phyloP scores from a whole-genome alignment of 345 rosid genomes.

The Pugionium cornutum region DNA sequence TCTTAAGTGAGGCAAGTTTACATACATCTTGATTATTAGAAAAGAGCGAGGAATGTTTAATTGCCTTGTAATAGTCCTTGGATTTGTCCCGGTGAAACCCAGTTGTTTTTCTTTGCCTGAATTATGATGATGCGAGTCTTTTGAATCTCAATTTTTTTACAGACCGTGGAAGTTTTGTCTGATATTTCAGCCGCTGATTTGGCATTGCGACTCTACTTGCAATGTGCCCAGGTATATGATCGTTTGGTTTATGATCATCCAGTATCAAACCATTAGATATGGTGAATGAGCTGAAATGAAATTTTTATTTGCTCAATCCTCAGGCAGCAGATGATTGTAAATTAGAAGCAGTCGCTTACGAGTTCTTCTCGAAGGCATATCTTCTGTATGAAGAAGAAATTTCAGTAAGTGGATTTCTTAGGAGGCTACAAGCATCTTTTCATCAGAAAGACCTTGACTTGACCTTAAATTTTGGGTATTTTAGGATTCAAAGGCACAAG shows the following conservation, averaged over 20 bases:
- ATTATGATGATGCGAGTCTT: conserved; percentile 12
- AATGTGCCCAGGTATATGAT: conserved; percentile 80
- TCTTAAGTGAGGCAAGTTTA: conserved; percentile 69
- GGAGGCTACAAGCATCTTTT: conserved; percentile 1
- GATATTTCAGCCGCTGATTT: conserved; percentile 79
- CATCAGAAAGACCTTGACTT: conserved; percentile 23
- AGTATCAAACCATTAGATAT: conserved; percentile 12
- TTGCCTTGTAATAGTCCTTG: conserved; percentile 17
- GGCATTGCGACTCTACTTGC: conserved; percentile 79
- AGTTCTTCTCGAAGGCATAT: conserved; percentile 94
- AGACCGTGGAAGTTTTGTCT: conserved; percentile 76
- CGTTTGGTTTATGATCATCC: conserved; percentile 13
- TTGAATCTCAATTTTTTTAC: conserved; percentile 27
- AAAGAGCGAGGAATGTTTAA: conserved; percentile 10
- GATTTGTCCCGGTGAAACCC: conserved; percentile 23
- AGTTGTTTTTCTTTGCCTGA: conserved; percentile 17
- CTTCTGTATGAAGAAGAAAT: conserved; percentile 95
- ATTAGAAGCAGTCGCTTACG: conserved; percentile 83
- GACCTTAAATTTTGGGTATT: conserved; percentile 28
- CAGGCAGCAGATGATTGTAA: conserved; percentile 96
- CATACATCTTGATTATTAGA: conserved; percentile 27
- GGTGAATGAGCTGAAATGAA: conserved; percentile 24
- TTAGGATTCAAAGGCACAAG: conserved; percentile 94
- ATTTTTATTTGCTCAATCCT: conserved; percentile 19
- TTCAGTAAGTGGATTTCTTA: conserved; percentile 64